phyloP scores from a whole-genome alignment of 345 rosid genomes.

The Acer yangbiense region DNA sequence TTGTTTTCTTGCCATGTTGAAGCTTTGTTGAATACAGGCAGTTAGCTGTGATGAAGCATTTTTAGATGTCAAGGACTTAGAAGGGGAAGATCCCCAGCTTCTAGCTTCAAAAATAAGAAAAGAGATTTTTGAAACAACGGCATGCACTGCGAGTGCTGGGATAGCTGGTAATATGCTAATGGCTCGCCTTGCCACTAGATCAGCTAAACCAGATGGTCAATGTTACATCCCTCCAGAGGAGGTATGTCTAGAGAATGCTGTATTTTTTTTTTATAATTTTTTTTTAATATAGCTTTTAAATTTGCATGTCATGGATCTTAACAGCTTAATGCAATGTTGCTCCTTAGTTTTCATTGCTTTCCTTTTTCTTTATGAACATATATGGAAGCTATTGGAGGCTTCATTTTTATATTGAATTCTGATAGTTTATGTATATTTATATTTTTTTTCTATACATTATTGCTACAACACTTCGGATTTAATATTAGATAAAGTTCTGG shows the following conservation, averaged over 20 bases:
- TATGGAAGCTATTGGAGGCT: not conserved
- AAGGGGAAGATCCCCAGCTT: conserved; percentile 54
- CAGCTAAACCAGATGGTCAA: conserved; percentile 95
- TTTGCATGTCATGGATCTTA: conserved; percentile 4
- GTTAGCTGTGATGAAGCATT: conserved; percentile 99
- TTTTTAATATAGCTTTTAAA: not conserved
- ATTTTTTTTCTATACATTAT: not conserved
- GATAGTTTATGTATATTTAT: not conserved
- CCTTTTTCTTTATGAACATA: not conserved
- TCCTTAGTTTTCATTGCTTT: not conserved
- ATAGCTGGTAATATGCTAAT: conserved; percentile 87
- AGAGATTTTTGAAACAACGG: conserved; percentile 75
- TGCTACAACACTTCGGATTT: not conserved
- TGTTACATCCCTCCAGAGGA: conserved; percentile 59
- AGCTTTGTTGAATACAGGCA: conserved; percentile 53
- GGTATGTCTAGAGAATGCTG: conserved; percentile 36
- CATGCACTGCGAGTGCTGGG: conserved; percentile 93
- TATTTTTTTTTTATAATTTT: not conserved
- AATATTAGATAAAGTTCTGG: not conserved
- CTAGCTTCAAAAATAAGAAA: conserved; percentile 71
- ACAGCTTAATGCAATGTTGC: not conserved
- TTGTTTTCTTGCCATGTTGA: conserved; percentile 16
- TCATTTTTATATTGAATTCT: not conserved
- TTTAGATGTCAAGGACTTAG: conserved; percentile 62
- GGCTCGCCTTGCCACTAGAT: conserved; percentile 94